Base-by-base conservation (phyloP, 352 stramenopile species). In the Phytopythium boreale region DNA sequence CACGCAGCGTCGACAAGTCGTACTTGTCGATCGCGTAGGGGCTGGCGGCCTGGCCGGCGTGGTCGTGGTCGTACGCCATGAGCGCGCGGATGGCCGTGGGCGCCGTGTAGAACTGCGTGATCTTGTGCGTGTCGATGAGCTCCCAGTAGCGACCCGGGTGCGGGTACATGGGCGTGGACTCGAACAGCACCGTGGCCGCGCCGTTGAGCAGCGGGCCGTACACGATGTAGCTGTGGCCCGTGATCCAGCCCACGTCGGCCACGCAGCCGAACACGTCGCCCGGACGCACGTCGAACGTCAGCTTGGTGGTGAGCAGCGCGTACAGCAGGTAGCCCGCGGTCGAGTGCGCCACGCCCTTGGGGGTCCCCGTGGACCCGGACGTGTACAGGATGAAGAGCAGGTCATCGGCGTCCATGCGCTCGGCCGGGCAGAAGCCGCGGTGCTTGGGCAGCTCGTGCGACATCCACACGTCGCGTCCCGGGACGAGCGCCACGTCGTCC, bases 321-420 rank as follows among this genome's bases (percentile, higher is more conserved):
- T 97, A 98, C 15, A 99, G 68, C 29, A 98, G 67, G 74, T 99
- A 99, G 1, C 97, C 97, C 20, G 90, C 97, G 7, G 92, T 98
- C 8, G 93, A 98, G 69, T 99, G 97, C 1, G 97, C 85, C 15
- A 99, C 84, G 50, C 97, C 97, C 90, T 99, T 98, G 24, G 94
- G 96, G n/a, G 93, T 87, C 43, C 97, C 97, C 2, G 97, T 99
- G 9, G 92, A 98, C 36, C 97, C 97, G 10, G 88, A 98, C 29
- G 98, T 99, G 79, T 99, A 99, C 43, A 99, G 76, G 66, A 99
- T 97, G 72, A 98, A 99, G 56, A 99, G 83, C 44, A 97, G 73
- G 70, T 99, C 97, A 71, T 99, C 96, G 7, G 92, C 88, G 76
- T 99, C 96, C 93, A 99, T 98, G 67, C 79, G 87, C 74, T 98